Evolutionary conservation across 1,284 basidiomycete genomes (phyloP).

Genomic region (Leccinum subrobustum): DNA sequence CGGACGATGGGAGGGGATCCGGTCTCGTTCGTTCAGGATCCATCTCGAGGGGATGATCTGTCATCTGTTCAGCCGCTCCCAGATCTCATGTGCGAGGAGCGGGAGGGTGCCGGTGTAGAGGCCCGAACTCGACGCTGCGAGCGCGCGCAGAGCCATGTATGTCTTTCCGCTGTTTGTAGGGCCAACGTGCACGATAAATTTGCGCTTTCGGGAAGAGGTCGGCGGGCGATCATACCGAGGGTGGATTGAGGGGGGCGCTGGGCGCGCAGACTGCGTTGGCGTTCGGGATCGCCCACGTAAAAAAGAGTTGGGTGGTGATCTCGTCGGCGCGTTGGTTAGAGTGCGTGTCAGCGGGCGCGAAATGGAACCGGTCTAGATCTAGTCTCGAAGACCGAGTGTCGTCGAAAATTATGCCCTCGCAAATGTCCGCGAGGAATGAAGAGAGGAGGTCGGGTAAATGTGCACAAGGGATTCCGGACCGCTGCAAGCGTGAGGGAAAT

Average conservation of each 20-base stretch:
- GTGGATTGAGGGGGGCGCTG: no score
- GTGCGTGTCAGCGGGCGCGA: conserved; percentile 15
- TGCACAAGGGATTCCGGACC: conserved; percentile 37
- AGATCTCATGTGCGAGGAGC: no score
- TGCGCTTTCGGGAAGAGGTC: no score
- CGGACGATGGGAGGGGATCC: conserved; percentile 23
- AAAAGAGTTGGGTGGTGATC: conserved; percentile 31
- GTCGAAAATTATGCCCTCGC: conserved; percentile 24
- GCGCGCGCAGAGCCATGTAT: no score
- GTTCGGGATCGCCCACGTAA: conserved; percentile 39
- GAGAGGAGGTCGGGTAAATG: conserved; percentile 33
- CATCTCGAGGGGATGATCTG: no score
- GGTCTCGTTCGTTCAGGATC: conserved; percentile 13
- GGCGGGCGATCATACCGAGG: no score
- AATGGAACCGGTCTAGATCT: conserved; percentile 18
- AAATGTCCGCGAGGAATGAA: conserved; percentile 18
- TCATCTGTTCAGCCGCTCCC: no score
- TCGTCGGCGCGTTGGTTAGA: conserved; percentile 18
- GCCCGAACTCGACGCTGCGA: no score
- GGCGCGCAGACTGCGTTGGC: no score
- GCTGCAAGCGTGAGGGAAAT: conserved; percentile 24
- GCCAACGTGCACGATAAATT: no score
- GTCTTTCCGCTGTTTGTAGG: no score
- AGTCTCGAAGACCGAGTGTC: conserved; percentile 5
- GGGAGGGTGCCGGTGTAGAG: no score